Conservation (phyloP, 83 land plant genomes). For the Thuja plicata region DNA sequence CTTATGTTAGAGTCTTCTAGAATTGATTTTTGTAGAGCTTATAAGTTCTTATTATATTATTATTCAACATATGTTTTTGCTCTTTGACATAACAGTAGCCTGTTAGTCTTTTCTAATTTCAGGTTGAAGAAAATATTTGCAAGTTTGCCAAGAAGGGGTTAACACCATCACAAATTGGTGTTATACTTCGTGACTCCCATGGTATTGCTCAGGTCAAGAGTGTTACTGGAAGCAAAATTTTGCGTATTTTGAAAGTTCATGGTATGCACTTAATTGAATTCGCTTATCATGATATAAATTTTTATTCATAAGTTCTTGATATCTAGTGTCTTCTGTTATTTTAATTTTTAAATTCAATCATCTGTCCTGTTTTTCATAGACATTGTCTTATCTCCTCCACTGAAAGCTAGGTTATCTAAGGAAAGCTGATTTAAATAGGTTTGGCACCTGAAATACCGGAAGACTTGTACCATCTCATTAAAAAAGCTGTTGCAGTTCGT, state of each 20-base stretch:
- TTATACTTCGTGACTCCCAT: constrained; percentile 87
- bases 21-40: not conserved
- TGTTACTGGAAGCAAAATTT: constrained; percentile 82
- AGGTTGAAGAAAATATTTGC: constrained; percentile 90
- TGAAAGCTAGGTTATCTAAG: not conserved
- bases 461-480: constrained; percentile 80
- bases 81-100: not conserved
- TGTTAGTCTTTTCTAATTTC: not conserved
- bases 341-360: not conserved
- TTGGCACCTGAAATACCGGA: constrained; percentile 87
- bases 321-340: not conserved
- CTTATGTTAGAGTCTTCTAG: not conserved
- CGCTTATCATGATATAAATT: not conserved
- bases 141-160: constrained; percentile 92
- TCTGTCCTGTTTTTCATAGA: not conserved
- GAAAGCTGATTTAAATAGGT: constrained; percentile 29
- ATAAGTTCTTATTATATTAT: not conserved
- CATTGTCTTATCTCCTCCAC: not conserved
- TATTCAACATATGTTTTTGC: not conserved
- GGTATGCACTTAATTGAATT: constrained; percentile 36
- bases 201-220: constrained; percentile 90
- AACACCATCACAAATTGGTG: constrained; percentile 93
- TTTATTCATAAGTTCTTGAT: not conserved
- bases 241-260: constrained; percentile 88
- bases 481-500: constrained; percentile 88